phyloP scores from a whole-genome alignment of 2,329 filamentous ascomycete genomes.

The Purpureocillium takamizusanense region DNA sequence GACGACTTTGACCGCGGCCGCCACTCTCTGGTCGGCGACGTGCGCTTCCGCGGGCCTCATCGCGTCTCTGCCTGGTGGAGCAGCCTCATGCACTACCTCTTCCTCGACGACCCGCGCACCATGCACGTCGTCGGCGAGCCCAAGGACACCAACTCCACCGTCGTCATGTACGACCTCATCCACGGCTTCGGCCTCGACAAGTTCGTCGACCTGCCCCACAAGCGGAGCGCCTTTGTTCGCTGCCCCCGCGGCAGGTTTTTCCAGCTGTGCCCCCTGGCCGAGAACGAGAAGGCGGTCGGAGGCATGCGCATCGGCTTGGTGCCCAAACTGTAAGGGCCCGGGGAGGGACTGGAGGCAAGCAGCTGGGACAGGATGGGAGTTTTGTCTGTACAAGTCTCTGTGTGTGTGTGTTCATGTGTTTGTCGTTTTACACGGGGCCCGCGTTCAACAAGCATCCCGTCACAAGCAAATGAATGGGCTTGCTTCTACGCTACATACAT shows the following conservation, averaged over 20 bases:
- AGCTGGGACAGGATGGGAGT: too few relatives aligned
- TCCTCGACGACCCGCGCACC: constrained; percentile 52
- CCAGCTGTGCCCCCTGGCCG: constrained; percentile 51
- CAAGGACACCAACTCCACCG: constrained; percentile 58
- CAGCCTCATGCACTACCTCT: constrained; percentile 53
- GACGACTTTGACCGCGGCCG: constrained; percentile 49
- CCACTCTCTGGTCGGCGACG: constrained; percentile 49
- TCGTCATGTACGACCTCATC: constrained; percentile 66
- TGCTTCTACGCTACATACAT: too few relatives aligned
- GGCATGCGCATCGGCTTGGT: constrained; percentile 44
- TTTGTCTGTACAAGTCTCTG: too few relatives aligned
- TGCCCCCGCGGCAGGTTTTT: constrained; percentile 62
- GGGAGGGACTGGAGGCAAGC: too few relatives aligned
- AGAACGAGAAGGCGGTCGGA: constrained; percentile 46
- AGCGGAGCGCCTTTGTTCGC: constrained; percentile 58
- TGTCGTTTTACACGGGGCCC: too few relatives aligned
- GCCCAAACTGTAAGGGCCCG: constrained; percentile 36
- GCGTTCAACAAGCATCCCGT: too few relatives aligned
- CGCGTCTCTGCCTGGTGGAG: constrained; percentile 54
- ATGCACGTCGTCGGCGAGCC: constrained; percentile 58
- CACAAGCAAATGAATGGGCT: too few relatives aligned
- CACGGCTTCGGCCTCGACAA: constrained; percentile 66
- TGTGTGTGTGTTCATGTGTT: too few relatives aligned
- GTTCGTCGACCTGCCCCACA: constrained; percentile 63
- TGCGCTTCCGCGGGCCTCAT: constrained; percentile 50